These are phyloP conservation scores for Lagenidium sp. DNA, from an alignment of 352 stramenopile species.

Conservation along the genomic window DNA sequence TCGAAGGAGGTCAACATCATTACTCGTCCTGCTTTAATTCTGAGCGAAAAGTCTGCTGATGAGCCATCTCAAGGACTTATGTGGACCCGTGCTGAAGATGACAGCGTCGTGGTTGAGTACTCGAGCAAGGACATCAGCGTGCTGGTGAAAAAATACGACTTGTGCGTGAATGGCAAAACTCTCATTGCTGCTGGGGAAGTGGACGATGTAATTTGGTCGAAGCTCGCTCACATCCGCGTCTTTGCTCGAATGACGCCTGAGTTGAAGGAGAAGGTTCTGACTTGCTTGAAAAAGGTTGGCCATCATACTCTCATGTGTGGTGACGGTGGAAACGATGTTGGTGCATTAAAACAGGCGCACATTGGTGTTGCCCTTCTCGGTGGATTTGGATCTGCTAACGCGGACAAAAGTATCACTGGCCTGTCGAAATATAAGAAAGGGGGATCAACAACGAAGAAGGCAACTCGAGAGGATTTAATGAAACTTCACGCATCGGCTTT, in stretches of 20 bases:
- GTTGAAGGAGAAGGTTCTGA: slow-evolving; percentile 96
- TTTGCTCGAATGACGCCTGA: slow-evolving; percentile 96
- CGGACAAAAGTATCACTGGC: slow-evolving; percentile 81
- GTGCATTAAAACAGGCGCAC: slow-evolving; percentile 90
- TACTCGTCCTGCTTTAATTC: slow-evolving; percentile 53
- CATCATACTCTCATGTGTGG: slow-evolving; percentile 96
- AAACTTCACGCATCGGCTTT: slow-evolving; percentile 82
- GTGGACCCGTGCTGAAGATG: slow-evolving; percentile 80
- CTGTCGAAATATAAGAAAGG: slow-evolving; percentile 71
- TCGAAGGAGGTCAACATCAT: slow-evolving; percentile 94
- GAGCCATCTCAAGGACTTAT: slow-evolving; percentile 24
- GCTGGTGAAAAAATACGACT: slow-evolving; percentile 73
- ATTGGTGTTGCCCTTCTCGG: slow-evolving; percentile 78
- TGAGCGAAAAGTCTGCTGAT: slow-evolving; percentile 39
- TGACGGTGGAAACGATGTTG: slow-evolving; percentile 98
- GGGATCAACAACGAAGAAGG: slow-evolving; percentile 18
- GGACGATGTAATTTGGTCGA: slow-evolving; percentile 77
- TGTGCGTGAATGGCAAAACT: slow-evolving; percentile 81
- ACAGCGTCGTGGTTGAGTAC: slow-evolving; percentile 59
- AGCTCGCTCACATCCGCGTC: slow-evolving; percentile 80
- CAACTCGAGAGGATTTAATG: slow-evolving; percentile 63
- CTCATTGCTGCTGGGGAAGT: slow-evolving; percentile 63
- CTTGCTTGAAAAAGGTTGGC: slow-evolving; percentile 90
- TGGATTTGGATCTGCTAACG: slow-evolving; percentile 78
- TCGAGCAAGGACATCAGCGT: slow-evolving; percentile 42